These are phyloP conservation scores for Sinapis alba DNA, from an alignment of 441 rosid species.

Conservation along the genomic window DNA sequence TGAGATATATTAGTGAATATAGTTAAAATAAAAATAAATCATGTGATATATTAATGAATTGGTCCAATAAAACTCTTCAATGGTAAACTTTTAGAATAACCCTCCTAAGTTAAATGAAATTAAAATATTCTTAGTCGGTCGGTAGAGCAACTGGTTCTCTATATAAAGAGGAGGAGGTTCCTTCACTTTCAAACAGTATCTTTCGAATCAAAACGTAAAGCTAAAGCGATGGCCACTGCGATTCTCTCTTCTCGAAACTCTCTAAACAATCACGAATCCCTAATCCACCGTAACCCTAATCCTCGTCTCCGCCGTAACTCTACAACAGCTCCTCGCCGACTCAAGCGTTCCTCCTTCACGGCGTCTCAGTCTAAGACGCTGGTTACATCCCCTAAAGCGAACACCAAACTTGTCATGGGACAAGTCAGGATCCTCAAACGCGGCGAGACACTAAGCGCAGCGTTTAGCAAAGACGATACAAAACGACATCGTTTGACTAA, in stretches of 20 bases:
- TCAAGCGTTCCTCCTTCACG: conserved; percentile 33
- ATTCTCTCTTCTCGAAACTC: conserved; percentile 22
- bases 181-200: not conserved
- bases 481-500: conserved; percentile 27
- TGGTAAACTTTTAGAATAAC: too few species aligned
- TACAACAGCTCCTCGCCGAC: conserved; percentile 40
- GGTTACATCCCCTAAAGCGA: conserved; percentile 39
- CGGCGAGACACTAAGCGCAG: conserved; percentile 50
- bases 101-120: too few species aligned
- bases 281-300: conserved; percentile 21
- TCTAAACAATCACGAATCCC: conserved; percentile 7
- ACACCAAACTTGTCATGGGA: conserved; percentile 51
- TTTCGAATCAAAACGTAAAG: not conserved
- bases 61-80: too few species aligned
- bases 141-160: not conserved
- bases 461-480: not conserved
- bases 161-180: not conserved
- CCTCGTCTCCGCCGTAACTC: conserved; percentile 3
- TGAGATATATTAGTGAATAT: too few species aligned
- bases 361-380: conserved; percentile 32
- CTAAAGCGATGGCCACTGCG: conserved; percentile 31
- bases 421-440: conserved; percentile 74
- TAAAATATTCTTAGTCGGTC: not conserved
- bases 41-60: too few species aligned
- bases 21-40: too few species aligned